Evolutionary conservation across 2,329 filamentous ascomycete genomes (phyloP).

Genomic region (Diaporthe caulivora): DNA sequence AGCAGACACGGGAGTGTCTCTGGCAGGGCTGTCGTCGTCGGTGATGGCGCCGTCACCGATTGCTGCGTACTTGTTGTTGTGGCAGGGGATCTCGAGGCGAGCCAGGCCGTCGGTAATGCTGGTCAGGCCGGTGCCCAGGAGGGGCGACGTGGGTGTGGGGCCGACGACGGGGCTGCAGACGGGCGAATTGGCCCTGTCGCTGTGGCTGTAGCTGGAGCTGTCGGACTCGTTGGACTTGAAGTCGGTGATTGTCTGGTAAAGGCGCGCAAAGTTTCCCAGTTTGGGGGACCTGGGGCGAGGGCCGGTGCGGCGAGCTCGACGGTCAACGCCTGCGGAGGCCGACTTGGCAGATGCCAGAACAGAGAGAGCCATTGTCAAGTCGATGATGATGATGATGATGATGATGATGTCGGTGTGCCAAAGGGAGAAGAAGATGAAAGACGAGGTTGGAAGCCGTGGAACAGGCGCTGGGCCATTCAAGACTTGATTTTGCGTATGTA

Average conservation of each 20-base stretch:
- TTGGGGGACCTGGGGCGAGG: conserved; percentile 33
- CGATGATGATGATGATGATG: background rate
- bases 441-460: conserved; percentile 8
- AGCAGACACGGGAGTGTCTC: conserved; percentile 33
- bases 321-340: conserved; percentile 19
- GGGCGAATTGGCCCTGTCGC: background rate
- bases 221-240: conserved; percentile 16
- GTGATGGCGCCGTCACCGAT: background rate
- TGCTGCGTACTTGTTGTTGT: background rate
- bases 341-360: conserved; percentile 30
- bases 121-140: conserved; percentile 13
- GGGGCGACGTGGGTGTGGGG: background rate
- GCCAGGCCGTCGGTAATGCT: conserved; percentile 15
- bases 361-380: conserved; percentile 25
- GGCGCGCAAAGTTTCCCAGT: conserved; percentile 36
- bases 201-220: background rate
- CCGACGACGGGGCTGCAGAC: background rate
- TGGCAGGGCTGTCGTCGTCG: conserved; percentile 35
- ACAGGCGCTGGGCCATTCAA: conserved; percentile 30
- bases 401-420: conserved; percentile 6
- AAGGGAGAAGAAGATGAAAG: background rate
- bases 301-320: conserved; percentile 28
- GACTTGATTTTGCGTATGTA: background rate
- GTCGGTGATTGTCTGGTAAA: conserved; percentile 20
- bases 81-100: background rate